phyloP scores from a whole-genome alignment of 164 flowering plant species.

The Euptelea pleiosperma region DNA sequence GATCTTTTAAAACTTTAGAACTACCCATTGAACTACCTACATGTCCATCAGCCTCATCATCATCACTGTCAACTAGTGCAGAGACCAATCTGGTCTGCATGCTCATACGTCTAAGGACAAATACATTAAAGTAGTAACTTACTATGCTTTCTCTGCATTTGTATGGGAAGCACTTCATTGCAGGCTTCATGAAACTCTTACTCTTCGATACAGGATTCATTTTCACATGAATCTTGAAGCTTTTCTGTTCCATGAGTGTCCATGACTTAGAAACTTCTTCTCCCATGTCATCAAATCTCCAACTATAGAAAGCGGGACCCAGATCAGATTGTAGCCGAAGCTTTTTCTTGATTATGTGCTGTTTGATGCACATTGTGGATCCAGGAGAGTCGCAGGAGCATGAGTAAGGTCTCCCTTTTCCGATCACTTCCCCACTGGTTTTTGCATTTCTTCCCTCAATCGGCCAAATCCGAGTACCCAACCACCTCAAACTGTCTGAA shows the following conservation, averaged over 20 bases:
- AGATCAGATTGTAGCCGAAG: conserved; percentile 26
- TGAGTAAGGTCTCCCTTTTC: conserved; percentile 31
- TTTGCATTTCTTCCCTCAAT: conserved; percentile 9
- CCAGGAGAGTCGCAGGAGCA: conserved; percentile 34
- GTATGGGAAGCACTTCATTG: conserved; percentile 20
- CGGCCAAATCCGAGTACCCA: conserved; percentile 46
- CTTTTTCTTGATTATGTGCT: conserved; percentile 29
- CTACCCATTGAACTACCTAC: background rate
- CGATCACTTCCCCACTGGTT: conserved; percentile 7
- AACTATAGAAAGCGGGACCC: conserved; percentile 36
- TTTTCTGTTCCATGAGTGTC: conserved; percentile 34
- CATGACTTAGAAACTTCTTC: conserved; percentile 42
- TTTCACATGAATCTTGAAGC: conserved; percentile 30
- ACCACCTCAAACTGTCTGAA: conserved; percentile 25
- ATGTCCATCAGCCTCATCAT: conserved; percentile 18
- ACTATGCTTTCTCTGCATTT: conserved; percentile 25
- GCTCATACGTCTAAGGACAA: conserved; percentile 26
- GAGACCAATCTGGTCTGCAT: conserved; percentile 19
- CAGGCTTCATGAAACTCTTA: conserved; percentile 24
- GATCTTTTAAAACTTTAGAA: conserved; percentile 2
- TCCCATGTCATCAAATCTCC: conserved; percentile 59
- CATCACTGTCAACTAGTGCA: conserved; percentile 26
- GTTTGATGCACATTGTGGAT: conserved; percentile 31
- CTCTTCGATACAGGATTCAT: conserved; percentile 16
- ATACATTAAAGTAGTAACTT: conserved; percentile 38